Percentiles rank a stretch among this genome's conserved stretches.
phyloP scores from a whole-genome alignment of 768 basidiomycete genomes.

The Harrya chromipes region DNA sequence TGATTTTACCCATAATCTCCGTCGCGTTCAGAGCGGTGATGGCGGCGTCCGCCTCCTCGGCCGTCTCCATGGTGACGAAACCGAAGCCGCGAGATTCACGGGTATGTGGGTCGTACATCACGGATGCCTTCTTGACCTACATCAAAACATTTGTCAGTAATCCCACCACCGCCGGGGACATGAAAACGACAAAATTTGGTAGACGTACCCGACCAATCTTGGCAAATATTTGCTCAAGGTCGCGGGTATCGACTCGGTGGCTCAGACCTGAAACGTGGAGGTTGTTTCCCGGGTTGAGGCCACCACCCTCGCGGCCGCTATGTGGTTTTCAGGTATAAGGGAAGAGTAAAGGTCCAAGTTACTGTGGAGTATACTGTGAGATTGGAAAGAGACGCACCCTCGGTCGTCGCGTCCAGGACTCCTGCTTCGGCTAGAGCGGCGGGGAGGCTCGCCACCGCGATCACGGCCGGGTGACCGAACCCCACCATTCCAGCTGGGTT shows the following conservation, averaged over 20 bases:
- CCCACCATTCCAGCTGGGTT: conserved; percentile 50
- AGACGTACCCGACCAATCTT: conserved; percentile 79
- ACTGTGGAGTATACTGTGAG: background rate
- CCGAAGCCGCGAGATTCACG: conserved; percentile 78
- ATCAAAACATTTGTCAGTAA: conserved; percentile 4
- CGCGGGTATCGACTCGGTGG: conserved; percentile 69
- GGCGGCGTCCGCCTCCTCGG: conserved; percentile 89
- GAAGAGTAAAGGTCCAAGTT: background rate
- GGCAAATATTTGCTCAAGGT: conserved; percentile 84
- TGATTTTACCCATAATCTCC: conserved; percentile 85
- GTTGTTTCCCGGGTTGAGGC: conserved; percentile 62
- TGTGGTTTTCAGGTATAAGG: too few species aligned
- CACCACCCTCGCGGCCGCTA: conserved; percentile 32
- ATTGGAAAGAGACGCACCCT: conserved; percentile 42
- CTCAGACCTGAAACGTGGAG: conserved; percentile 60
- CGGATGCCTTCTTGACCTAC: conserved; percentile 61
- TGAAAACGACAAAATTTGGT: background rate
- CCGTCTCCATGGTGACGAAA: conserved; percentile 83
- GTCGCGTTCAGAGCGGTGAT: conserved; percentile 80
- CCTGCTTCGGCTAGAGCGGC: conserved; percentile 75
- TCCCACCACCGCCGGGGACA: background rate
- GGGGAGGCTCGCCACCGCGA: conserved; percentile 47
- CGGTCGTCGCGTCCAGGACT: conserved; percentile 64
- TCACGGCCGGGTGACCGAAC: conserved; percentile 42
- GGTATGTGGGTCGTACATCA: conserved; percentile 71